Evolutionary conservation across 805 yeast species (phyloP).

Genomic region (Wickerhamiella nectarea): DNA sequence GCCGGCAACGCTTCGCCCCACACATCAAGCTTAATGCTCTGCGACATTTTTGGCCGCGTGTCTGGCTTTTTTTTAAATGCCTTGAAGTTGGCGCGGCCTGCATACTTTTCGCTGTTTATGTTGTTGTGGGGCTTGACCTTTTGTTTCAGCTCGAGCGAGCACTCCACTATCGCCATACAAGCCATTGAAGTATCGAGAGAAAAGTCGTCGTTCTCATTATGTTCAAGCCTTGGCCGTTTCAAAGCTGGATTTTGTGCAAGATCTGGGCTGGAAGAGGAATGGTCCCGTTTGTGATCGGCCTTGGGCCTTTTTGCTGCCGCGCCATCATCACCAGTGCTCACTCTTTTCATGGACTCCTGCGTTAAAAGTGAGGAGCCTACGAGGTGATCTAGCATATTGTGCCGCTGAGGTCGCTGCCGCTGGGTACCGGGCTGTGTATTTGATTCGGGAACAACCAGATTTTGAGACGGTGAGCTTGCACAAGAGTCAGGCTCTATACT

Average conservation of each 20-base stretch:
- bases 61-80: slow-evolving; percentile 11
- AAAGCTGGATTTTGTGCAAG: neutral
- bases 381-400: neutral
- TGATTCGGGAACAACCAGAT: too few species aligned
- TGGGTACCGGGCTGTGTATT: neutral
- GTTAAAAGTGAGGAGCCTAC: neutral
- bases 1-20: neutral
- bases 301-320: neutral
- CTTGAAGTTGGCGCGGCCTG: slow-evolving; percentile 15
- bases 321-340: too few species aligned
- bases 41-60: neutral
- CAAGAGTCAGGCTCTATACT: too few species aligned
- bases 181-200: neutral
- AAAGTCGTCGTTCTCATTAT: neutral
- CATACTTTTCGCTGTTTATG: neutral
- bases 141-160: neutral
- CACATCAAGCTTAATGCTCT: neutral
- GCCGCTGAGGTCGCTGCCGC: neutral
- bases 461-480: too few species aligned
- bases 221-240: neutral
- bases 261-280: neutral
- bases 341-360: neutral
- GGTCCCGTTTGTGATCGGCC: neutral
- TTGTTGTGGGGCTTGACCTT: neutral
- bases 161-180: neutral